Evolutionary conservation across 805 yeast species (phyloP).

Genomic region (Nakazawaea anatomiae): DNA sequence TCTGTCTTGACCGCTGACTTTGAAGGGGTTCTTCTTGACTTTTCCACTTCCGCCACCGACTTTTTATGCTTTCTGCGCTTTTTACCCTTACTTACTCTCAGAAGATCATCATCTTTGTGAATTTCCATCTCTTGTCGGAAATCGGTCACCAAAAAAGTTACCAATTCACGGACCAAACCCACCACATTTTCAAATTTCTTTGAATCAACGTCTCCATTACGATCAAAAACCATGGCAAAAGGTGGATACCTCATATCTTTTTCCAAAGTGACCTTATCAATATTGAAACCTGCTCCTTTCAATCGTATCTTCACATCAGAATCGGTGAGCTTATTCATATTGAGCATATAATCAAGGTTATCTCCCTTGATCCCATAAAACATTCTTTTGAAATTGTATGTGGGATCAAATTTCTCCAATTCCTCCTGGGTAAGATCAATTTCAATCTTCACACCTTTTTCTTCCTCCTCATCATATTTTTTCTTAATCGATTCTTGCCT

Average conservation of each 20-base stretch:
- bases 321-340: not conserved
- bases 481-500: not conserved
- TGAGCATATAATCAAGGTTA: not conserved
- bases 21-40: not conserved
- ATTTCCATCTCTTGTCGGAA: not conserved
- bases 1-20: not conserved
- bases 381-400: not conserved
- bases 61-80: not conserved
- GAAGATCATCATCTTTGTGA: not conserved
- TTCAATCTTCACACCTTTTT: not conserved
- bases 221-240: not conserved
- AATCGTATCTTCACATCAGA: not conserved
- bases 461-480: not conserved
- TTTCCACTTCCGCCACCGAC: not conserved
- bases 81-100: not conserved
- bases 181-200: not conserved
- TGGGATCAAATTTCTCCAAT: not conserved
- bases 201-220: not conserved
- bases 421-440: not conserved
- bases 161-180: not conserved
- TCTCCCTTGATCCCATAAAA: not conserved
- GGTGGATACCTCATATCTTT: not conserved
- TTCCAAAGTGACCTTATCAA: not conserved
- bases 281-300: constrained; percentile 2
- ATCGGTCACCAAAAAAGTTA: not conserved